These are phyloP conservation scores for Nymphaea thermarum DNA, from an alignment of 164 flowering plant species.

Conservation along the genomic window DNA sequence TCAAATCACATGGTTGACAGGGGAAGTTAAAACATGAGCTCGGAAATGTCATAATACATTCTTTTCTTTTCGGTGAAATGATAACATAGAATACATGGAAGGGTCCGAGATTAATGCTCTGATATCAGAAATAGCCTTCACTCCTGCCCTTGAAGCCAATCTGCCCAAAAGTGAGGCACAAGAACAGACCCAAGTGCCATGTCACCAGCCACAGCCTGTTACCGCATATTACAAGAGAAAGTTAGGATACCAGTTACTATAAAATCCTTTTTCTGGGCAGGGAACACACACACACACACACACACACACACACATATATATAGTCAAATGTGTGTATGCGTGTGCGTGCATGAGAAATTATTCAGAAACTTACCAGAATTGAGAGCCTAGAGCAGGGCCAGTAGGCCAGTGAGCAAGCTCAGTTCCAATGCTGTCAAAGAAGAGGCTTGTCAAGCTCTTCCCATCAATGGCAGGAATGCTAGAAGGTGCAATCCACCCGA, in stretches of 20 bases:
- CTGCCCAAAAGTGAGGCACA: constrained; percentile 82
- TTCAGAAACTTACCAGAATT: constrained; percentile 47
- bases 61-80: too few relatives aligned
- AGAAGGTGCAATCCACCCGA: constrained; percentile 94
- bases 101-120: too few relatives aligned
- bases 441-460: constrained; percentile 81
- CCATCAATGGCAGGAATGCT: constrained; percentile 82
- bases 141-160: constrained; percentile 97
- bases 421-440: constrained; percentile 80
- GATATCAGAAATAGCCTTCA: constrained; percentile 25
- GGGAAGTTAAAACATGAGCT: too few relatives aligned
- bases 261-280: too few relatives aligned
- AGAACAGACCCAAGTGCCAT: constrained; percentile 87
- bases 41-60: too few relatives aligned
- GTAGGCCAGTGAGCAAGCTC: constrained; percentile 90
- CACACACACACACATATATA: too few relatives aligned
- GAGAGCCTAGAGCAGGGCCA: constrained; percentile 67
- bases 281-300: too few relatives aligned
- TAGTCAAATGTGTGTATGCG: too few relatives aligned
- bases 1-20: too few relatives aligned
- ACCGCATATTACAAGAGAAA: background rate
- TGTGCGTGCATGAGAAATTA: too few relatives aligned
- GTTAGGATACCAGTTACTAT: background rate
- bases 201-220: constrained; percentile 75
- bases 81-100: too few relatives aligned